A percentile compares a stretch with the other conserved stretches of the same genome.
Conservation (phyloP, 768 basidiomycete genomes). For the Vishniacozyma victoriae region DNA sequence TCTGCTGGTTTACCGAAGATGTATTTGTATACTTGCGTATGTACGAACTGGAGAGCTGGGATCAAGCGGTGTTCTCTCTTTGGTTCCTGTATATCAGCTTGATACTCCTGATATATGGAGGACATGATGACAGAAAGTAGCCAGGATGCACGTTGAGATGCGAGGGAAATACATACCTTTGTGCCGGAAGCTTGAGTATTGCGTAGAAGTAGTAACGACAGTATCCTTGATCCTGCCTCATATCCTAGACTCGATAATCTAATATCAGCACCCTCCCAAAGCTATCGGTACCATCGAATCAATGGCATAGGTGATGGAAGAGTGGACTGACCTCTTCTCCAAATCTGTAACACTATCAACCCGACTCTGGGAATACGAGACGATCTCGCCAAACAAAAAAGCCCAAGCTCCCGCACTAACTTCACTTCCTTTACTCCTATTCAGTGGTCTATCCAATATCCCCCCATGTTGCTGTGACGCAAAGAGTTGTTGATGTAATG, state of each 20-base stretch:
- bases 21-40: conserved; percentile 90
- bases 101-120: not conserved
- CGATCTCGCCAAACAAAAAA: conserved; percentile 87
- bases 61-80: conserved; percentile 87
- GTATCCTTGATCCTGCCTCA: conserved; percentile 76
- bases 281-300: not conserved
- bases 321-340: conserved; percentile 67
- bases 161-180: conserved; percentile 30
- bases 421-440: conserved; percentile 77
- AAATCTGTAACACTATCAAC: conserved; percentile 92
- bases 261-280: too few species aligned
- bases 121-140: not conserved
- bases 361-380: conserved; percentile 93
- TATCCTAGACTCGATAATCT: conserved; percentile 91
- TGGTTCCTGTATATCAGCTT: conserved; percentile 59
- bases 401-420: conserved; percentile 77
- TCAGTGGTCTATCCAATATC: conserved; percentile 83
- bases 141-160: not conserved
- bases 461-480: conserved; percentile 39
- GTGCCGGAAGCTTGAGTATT: conserved; percentile 37
- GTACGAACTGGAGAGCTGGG: conserved; percentile 85
- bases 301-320: not conserved
- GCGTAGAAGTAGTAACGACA: conserved; percentile 49
- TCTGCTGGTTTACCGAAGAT: conserved; percentile 92
- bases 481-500: conserved; percentile 20